Percentiles rank a stretch among this genome's conserved stretches.
phyloP scores from a whole-genome alignment of 495 filamentous ascomycete species.

The Hypoxylon fragiforme region DNA sequence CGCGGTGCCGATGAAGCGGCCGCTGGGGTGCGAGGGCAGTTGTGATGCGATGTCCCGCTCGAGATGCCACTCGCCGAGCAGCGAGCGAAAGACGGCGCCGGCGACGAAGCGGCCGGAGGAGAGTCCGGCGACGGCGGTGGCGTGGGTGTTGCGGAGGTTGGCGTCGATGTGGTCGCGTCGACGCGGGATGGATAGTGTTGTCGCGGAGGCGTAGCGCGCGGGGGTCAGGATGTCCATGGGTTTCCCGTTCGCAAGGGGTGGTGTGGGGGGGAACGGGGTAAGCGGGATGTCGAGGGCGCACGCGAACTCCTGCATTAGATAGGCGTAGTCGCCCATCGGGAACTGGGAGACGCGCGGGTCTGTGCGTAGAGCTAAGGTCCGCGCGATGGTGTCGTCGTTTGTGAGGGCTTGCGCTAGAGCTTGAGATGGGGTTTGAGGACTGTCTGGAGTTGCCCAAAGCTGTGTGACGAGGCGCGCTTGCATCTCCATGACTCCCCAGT shows the following conservation, averaged over 20 bases:
- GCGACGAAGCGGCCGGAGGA: conserved; percentile 52
- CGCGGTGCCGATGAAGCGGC: conserved; percentile 62
- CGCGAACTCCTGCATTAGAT: conserved; percentile 73
- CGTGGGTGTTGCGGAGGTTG: conserved; percentile 41
- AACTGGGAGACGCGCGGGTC: conserved; percentile 63
- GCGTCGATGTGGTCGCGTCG: background rate
- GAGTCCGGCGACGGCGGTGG: conserved; percentile 40
- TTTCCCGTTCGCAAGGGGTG: conserved; percentile 39
- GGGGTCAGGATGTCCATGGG: conserved; percentile 52
- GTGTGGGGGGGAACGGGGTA: conserved; percentile 23
- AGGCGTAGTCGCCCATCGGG: conserved; percentile 81
- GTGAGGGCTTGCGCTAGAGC: conserved; percentile 35
- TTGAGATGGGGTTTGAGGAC: conserved; percentile 13
- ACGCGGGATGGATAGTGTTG: background rate
- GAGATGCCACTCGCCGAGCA: conserved; percentile 74
- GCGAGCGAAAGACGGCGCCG: conserved; percentile 68
- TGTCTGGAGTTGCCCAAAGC: conserved; percentile 41
- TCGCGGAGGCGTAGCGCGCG: conserved; percentile 42
- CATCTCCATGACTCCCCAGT: conserved; percentile 87
- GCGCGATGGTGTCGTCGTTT: conserved; percentile 48
- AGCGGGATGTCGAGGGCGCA: conserved; percentile 52
- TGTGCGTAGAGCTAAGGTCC: conserved; percentile 47
- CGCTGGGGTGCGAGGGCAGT: conserved; percentile 57
- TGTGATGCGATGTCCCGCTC: conserved; percentile 52
- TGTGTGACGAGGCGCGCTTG: conserved; percentile 69